Percentiles rank a stretch among this genome's conserved stretches.
Evolutionary conservation across 257 asterid genomes (phyloP).

Genomic region (Gentiana macrophylla): DNA sequence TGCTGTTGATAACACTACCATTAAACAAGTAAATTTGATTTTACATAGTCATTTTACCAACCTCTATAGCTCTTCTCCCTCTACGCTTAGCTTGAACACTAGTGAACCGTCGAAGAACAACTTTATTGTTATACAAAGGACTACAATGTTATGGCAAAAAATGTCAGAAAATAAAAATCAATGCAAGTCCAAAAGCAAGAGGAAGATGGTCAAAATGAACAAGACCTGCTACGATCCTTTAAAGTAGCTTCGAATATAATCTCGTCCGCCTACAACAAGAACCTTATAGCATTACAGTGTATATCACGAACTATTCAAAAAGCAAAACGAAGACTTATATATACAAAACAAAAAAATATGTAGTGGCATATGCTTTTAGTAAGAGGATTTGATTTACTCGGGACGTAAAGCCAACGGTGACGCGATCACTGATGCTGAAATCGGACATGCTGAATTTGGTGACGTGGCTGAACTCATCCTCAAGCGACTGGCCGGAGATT

Average conservation of each 20-base stretch:
- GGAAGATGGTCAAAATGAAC: conserved; percentile 5
- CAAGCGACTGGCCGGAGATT: conserved; percentile 17
- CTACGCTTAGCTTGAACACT: conserved; percentile 80
- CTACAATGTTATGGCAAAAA: conserved; percentile 33
- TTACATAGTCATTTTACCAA: conserved; percentile 12
- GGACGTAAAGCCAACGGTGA: conserved; percentile 73
- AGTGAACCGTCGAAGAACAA: conserved; percentile 61
- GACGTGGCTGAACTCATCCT: conserved; percentile 73
- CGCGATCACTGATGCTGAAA: conserved; percentile 60
- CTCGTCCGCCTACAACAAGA: conserved; percentile 60
- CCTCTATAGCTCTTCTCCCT: conserved; percentile 92
- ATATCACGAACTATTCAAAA: background rate
- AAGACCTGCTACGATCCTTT: conserved; percentile 62
- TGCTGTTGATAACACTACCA: background rate
- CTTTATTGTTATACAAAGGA: conserved; percentile 61
- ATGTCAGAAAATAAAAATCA: background rate
- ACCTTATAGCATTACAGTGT: conserved; percentile 2
- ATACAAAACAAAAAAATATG: too few relatives aligned
- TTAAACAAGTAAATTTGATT: background rate
- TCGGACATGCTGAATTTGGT: conserved; percentile 80
- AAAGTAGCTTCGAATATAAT: conserved; percentile 75
- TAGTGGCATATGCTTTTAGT: background rate
- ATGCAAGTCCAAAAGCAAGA: background rate
- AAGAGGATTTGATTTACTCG: conserved; percentile 28
- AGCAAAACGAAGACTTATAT: background rate